Conservation (phyloP, 108 stramenopile species). For the Schizochytrium sp. region DNA sequence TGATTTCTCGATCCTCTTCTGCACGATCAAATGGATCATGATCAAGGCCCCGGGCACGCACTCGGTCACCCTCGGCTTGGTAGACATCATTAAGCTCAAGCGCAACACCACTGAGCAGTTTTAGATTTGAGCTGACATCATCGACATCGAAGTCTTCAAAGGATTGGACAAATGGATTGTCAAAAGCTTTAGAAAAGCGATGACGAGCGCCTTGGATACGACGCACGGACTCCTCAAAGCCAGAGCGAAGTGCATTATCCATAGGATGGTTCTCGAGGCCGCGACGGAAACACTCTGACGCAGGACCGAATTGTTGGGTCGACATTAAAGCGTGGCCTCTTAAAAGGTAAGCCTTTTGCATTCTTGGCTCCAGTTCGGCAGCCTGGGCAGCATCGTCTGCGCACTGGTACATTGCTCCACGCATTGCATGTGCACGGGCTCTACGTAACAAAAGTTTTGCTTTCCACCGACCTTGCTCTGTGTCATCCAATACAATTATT, state of each 20-base stretch:
- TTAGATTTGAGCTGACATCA: not conserved
- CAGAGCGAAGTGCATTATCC: not conserved
- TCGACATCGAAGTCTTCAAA: not conserved
- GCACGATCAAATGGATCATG: not conserved
- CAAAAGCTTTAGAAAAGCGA: not conserved
- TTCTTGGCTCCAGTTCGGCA: constrained; percentile 12
- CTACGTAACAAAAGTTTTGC: constrained; percentile 1
- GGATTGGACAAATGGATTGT: not conserved
- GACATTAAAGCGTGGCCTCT: not conserved
- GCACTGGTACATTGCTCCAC: not conserved
- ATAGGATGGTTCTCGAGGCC: not conserved
- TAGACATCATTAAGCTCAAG: not conserved
- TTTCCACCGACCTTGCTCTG: not conserved
- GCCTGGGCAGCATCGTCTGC: not conserved
- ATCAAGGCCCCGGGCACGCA: not conserved
- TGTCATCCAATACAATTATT: not conserved
- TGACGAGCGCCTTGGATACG: constrained; percentile 6
- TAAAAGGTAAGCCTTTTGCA: constrained; percentile 15
- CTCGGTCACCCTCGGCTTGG: not conserved
- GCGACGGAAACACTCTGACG: constrained; percentile 9
- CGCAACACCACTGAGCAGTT: not conserved
- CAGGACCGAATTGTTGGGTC: constrained; percentile 13
- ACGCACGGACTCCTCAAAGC: not conserved
- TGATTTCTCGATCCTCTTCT: not conserved
- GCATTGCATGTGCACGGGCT: not conserved